Percentiles rank a stretch among this genome's conserved stretches.
Evolutionary conservation across 2,329 filamentous ascomycete genomes (phyloP).

Genomic region (Alternaria conjuncta): DNA sequence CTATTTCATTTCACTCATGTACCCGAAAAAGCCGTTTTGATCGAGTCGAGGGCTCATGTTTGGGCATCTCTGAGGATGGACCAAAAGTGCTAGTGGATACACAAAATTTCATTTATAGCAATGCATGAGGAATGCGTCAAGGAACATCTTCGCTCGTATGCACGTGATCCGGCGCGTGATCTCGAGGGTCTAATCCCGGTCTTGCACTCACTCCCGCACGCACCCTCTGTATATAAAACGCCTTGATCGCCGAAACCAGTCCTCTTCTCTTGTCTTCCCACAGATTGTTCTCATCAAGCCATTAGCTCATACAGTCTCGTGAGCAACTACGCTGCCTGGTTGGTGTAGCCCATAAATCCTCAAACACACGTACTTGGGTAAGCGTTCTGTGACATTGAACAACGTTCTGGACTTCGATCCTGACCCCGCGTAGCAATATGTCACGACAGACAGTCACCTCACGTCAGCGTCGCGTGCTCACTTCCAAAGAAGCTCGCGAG

Average conservation of each 20-base stretch:
- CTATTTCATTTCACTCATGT: no score
- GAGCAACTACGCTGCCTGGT: not conserved
- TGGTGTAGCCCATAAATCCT: not conserved
- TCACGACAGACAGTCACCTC: not conserved
- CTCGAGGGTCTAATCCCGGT: not conserved
- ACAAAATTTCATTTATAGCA: not conserved
- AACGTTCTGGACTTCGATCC: rapidly evolving
- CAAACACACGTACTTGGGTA: not conserved
- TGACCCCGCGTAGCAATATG: not conserved
- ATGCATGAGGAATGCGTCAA: rapidly evolving
- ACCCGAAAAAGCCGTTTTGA: no score
- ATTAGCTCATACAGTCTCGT: not conserved
- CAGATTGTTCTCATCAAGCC: not conserved
- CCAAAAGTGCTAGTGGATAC: no score
- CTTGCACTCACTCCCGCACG: not conserved
- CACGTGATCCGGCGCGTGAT: not conserved
- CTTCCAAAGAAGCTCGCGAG: not conserved
- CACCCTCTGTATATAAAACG: not conserved
- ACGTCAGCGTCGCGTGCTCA: not conserved
- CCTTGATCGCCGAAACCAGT: not conserved
- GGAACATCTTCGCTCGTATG: rapidly evolving
- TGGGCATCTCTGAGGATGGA: no score
- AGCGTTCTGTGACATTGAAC: not conserved
- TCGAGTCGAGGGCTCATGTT: no score
- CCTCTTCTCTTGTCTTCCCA: not conserved